phyloP scores from a whole-genome alignment of 2,329 filamentous ascomycete genomes.

The Xylaria sp. region DNA sequence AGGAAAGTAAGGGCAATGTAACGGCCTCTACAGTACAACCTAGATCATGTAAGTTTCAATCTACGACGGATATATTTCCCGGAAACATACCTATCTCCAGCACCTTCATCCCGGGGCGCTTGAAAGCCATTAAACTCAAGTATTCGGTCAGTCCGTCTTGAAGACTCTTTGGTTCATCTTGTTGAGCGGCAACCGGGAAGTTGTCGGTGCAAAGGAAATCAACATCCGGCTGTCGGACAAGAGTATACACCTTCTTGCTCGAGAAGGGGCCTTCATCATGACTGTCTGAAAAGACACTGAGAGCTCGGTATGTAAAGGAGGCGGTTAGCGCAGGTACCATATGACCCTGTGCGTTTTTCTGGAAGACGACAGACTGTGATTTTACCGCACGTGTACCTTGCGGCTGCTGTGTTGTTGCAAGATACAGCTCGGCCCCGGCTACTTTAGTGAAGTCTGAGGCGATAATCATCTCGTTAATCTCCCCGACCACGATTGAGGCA shows the following conservation, averaged over 20 bases:
- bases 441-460: conserved; percentile 14
- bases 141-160: conserved; percentile 10
- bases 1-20: conserved; percentile 14
- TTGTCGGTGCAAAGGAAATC: conserved; percentile 13
- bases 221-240: conserved; percentile 18
- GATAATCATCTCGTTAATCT: conserved; percentile 25
- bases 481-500: conserved; percentile 25
- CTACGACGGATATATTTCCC: not conserved
- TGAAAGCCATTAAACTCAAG: conserved; percentile 15
- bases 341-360: conserved; percentile 5
- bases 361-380: conserved; percentile 22
- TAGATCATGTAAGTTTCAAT: not conserved
- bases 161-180: not conserved
- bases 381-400: conserved; percentile 20
- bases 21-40: conserved; percentile 4
- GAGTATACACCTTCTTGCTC: conserved; percentile 19
- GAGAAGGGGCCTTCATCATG: conserved; percentile 17
- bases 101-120: conserved; percentile 8
- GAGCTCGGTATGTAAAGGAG: conserved; percentile 21
- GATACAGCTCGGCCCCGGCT: conserved; percentile 16
- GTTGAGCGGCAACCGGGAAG: not conserved
- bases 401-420: conserved; percentile 26
- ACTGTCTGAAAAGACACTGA: conserved; percentile 12
- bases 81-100: conserved; percentile 10
- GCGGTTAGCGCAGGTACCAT: conserved; percentile 16